A percentile compares a stretch with the other conserved stretches of the same genome.
phyloP scores from a whole-genome alignment of 257 asterid species.

The Phtheirospermum japonicum region DNA sequence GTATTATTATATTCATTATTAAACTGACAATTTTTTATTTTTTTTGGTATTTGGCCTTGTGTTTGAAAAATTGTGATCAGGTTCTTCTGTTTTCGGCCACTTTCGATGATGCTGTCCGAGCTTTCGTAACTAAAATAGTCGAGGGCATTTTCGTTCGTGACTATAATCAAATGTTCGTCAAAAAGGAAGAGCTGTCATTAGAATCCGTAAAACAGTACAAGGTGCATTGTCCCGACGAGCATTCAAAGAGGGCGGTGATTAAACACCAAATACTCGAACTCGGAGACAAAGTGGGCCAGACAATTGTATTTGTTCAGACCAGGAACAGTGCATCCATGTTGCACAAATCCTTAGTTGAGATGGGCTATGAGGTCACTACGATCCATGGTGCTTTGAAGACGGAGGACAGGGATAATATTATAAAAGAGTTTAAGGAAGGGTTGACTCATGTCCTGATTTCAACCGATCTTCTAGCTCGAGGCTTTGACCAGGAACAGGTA shows the following conservation, averaged over 20 bases:
- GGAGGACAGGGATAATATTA: slow-evolving; percentile 70
- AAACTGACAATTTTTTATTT: too few species aligned
- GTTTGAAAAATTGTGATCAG: slow-evolving; percentile 36
- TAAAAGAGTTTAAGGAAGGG: slow-evolving; percentile 85
- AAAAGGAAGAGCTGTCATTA: slow-evolving; percentile 46
- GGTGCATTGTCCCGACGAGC: slow-evolving; percentile 91
- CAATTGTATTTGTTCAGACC: slow-evolving; percentile 69
- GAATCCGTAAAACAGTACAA: slow-evolving; percentile 59
- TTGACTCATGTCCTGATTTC: slow-evolving; percentile 87
- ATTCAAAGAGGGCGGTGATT: slow-evolving; percentile 63
- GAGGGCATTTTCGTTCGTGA: slow-evolving; percentile 49
- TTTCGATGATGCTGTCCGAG: slow-evolving; percentile 66
- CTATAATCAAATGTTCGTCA: slow-evolving; percentile 70
- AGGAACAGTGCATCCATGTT: slow-evolving; percentile 48
- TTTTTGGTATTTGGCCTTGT: too few species aligned
- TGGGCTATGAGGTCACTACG: slow-evolving; percentile 87
- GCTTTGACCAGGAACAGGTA: slow-evolving; percentile 93
- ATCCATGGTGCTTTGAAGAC: slow-evolving; percentile 76
- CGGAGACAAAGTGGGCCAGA: slow-evolving; percentile 85
- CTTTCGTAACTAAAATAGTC: slow-evolving; percentile 49
- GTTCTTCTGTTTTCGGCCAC: slow-evolving; percentile 62
- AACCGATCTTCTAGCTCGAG: slow-evolving; percentile 93
- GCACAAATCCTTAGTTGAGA: slow-evolving; percentile 49
- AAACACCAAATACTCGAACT: slow-evolving; percentile 80
- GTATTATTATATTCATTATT: too few species aligned